Evolutionary conservation across 192 early-diverging fungal species (phyloP).

Genomic region (Entrophospora sp.): DNA sequence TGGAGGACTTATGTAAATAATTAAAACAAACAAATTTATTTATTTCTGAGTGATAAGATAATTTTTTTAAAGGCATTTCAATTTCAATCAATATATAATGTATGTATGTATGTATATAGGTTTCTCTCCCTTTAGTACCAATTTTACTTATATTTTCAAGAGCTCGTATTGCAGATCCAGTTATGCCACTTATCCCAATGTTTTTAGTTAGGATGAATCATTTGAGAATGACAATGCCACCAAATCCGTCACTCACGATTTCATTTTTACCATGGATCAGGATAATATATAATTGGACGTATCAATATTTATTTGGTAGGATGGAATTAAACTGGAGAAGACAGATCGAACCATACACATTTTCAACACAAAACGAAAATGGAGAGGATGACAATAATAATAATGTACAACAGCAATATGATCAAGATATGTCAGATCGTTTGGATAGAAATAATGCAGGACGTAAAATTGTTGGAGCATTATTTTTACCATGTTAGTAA

Average conservation of each 20-base stretch:
- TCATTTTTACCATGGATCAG: constrained; percentile 56
- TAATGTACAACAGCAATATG: constrained; percentile 5
- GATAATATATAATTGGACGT: constrained; percentile 45
- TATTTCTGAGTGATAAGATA: neutral
- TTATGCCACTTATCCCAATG: constrained; percentile 55
- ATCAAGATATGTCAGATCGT: constrained; percentile 46
- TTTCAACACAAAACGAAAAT: neutral
- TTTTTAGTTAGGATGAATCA: constrained; percentile 48
- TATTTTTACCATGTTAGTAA: constrained; percentile 44
- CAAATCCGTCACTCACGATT: constrained; percentile 51
- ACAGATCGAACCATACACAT: constrained; percentile 25
- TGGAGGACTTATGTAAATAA: constrained; percentile 56
- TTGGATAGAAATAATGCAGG: constrained; percentile 45
- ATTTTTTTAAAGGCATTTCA: neutral
- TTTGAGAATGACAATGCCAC: constrained; percentile 48
- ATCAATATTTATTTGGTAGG: constrained; percentile 43
- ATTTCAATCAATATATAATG: neutral
- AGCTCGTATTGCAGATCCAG: constrained; percentile 43
- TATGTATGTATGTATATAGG: constrained; percentile 8
- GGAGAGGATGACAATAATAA: constrained; percentile 18
- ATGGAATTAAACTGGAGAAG: constrained; percentile 51
- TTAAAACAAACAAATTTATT: no score
- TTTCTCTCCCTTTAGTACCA: constrained; percentile 44
- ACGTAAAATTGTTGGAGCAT: constrained; percentile 52
- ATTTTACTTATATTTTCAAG: constrained; percentile 53